These are phyloP conservation scores for Alternaria viburni DNA, from an alignment of 2,329 filamentous ascomycete species.

Conservation along the genomic window DNA sequence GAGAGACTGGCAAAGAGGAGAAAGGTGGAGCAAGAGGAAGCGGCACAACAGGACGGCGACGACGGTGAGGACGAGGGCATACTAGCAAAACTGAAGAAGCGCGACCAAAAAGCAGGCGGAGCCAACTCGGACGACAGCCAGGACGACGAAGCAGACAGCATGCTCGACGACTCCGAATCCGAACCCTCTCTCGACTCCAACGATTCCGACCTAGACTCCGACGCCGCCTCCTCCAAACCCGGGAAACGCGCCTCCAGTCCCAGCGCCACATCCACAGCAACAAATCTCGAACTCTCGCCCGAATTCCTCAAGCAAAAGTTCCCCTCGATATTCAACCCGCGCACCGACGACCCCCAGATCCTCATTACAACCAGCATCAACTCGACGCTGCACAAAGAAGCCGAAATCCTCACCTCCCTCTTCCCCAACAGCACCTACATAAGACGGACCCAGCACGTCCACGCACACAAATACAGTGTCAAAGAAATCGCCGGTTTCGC, in stretches of 20 bases:
- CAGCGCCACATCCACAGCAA: constrained; percentile 59
- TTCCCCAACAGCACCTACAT: constrained; percentile 86
- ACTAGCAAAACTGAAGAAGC: constrained; percentile 42
- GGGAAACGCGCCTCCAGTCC: constrained; percentile 62
- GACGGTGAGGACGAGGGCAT: constrained; percentile 39
- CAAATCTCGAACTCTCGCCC: constrained; percentile 65
- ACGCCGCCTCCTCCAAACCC: constrained; percentile 54
- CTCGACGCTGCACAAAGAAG: constrained; percentile 84
- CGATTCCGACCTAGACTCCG: constrained; percentile 53
- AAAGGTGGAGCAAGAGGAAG: constrained; percentile 51
- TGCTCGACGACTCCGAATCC: constrained; percentile 65
- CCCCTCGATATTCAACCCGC: constrained; percentile 62
- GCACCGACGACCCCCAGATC: constrained; percentile 73
- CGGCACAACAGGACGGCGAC: constrained; percentile 20
- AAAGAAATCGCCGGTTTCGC: constrained; percentile 90
- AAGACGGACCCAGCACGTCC: constrained; percentile 80
- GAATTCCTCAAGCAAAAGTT: constrained; percentile 67
- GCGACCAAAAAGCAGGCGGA: constrained; percentile 23
- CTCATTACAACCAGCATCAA: constrained; percentile 91
- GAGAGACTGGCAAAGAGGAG: constrained; percentile 53
- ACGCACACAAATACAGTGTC: constrained; percentile 89
- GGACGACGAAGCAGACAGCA: constrained; percentile 64
- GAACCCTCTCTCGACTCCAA: constrained; percentile 53
- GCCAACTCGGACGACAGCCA: constrained; percentile 22
- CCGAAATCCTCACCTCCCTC: constrained; percentile 75